phyloP scores from a whole-genome alignment of 805 yeast species.

The Hermanozyma aechmeae region DNA sequence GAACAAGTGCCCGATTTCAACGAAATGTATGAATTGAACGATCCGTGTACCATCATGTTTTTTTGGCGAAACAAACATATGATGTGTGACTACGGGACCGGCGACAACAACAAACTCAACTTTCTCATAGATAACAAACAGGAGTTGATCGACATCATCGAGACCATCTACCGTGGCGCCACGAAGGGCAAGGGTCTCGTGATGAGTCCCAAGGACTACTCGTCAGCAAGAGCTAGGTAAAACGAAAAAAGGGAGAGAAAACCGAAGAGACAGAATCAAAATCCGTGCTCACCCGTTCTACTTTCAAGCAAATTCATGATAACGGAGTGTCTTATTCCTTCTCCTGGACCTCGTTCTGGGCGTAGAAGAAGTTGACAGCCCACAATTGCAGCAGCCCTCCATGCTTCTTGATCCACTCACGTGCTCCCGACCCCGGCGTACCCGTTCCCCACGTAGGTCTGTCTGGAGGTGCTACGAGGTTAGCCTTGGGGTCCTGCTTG shows the following conservation, averaged over 20 bases:
- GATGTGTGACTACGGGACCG: conserved; percentile 99
- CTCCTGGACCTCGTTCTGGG: conserved; percentile 41
- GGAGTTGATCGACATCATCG: conserved; percentile 85
- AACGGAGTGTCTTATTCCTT: too few relatives aligned
- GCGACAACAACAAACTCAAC: conserved; percentile 90
- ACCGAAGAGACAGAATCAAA: too few relatives aligned
- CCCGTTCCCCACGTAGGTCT: conserved; percentile 83
- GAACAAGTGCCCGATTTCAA: conserved; percentile 85
- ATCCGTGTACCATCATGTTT: conserved; percentile 89
- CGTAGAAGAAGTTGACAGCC: conserved; percentile 76
- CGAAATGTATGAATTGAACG: conserved; percentile 81
- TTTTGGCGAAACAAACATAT: conserved; percentile 88
- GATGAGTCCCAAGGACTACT: conserved; percentile 66
- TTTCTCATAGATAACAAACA: conserved; percentile 69
- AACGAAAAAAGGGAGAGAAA: not conserved
- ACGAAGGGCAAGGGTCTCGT: conserved; percentile 88
- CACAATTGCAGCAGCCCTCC: conserved; percentile 49
- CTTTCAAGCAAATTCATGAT: too few relatives aligned
- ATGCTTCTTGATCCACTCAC: conserved; percentile 60
- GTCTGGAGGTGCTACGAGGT: conserved; percentile 36
- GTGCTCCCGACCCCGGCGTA: conserved; percentile 68
- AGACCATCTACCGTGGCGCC: conserved; percentile 86
- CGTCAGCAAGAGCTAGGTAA: conserved; percentile 1
- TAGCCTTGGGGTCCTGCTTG: conserved; percentile 48
- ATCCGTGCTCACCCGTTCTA: too few relatives aligned